Base-by-base conservation (phyloP, 306 rosid genomes). In the Gastrolobium bilobum region DNA sequence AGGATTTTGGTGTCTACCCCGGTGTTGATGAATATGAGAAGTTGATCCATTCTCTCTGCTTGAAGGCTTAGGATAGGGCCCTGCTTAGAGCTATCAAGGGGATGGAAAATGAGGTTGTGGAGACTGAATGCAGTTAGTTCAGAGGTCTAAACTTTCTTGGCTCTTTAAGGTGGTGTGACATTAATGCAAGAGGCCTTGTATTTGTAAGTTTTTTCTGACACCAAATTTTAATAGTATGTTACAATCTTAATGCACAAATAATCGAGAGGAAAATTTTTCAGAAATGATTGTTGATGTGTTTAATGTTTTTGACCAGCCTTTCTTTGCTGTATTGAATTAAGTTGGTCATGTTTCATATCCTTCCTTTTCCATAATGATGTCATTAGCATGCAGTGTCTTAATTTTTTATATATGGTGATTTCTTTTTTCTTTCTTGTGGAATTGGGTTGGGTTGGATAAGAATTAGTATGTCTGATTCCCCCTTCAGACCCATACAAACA, bases 51-150 rank as follows among this genome's bases (percentile, higher is more conserved):
- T 88, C 97, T 75, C 88, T 92, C 46, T 92, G 97, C 82, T 83
- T 94, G 58, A 92, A 88, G 88, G 91, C 92, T 68, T 63, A 88
- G 79, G 97, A 92, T 82, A 91, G 97, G 97, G 81, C 88, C 57
- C 90, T 94, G 37, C 80, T 94, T 66, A 78, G 78, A 82, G 95
- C 99, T 15, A 92, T 94, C 69, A 91, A 87, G 85, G 99, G 92
- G 75, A 70, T 91, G 79, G 86, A 89, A 79, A 82, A 71, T 51
- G 97, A 89, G 83, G 88, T 70, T 52, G 15, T 53, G 53, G 87
- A 84, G 80, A 72, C 79, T 31, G 75, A 46, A 65, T 61, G 81
- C 15, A 33, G 26, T 50, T 56, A 76, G 81, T 77, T 30, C 75
- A 48, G 81, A 43, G 26, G 82, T 73, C 14, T 76, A 76, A 75